Percentiles rank a stretch among this genome's conserved stretches.
phyloP scores from a whole-genome alignment of 2,329 filamentous ascomycete genomes.

The Pseudohalonectria lignicola region DNA sequence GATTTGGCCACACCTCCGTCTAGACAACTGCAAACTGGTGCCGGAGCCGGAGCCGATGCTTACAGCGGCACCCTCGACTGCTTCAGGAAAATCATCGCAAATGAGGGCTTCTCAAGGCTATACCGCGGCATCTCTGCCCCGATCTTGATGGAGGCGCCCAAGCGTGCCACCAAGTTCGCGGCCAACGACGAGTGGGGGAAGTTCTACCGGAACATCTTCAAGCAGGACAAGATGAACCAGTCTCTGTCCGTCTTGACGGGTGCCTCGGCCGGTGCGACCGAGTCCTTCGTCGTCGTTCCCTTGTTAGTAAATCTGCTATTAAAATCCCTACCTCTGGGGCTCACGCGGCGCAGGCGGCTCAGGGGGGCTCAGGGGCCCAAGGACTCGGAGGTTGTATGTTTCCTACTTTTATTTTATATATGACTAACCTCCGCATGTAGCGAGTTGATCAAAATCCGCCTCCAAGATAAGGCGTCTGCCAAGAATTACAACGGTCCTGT shows the following conservation, averaged over 20 bases:
- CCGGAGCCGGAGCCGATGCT: conserved; percentile 60
- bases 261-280: conserved; percentile 87
- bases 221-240: conserved; percentile 80
- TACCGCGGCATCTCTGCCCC: conserved; percentile 94
- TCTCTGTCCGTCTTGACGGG: conserved; percentile 85
- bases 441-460: conserved; percentile 94
- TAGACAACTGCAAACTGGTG: conserved; percentile 79
- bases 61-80: conserved; percentile 99
- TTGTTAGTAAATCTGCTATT: conserved; percentile 46
- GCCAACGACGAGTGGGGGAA: conserved; percentile 98
- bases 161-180: conserved; percentile 73
- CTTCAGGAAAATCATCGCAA: conserved; percentile 91
- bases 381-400: too few relatives aligned
- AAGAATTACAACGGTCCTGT: conserved; percentile 77
- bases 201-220: conserved; percentile 83
- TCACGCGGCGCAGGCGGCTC: too few relatives aligned
- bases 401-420: too few relatives aligned
- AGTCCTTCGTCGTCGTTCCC: conserved; percentile 87
- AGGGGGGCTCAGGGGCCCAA: too few relatives aligned
- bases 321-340: too few relatives aligned
- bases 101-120: conserved; percentile 84
- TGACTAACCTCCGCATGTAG: background rate
- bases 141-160: conserved; percentile 83
- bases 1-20: conserved; percentile 13
- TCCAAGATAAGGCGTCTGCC: conserved; percentile 90